Conservation (phyloP, 495 filamentous ascomycete species). For the Oidiodendron maius region DNA sequence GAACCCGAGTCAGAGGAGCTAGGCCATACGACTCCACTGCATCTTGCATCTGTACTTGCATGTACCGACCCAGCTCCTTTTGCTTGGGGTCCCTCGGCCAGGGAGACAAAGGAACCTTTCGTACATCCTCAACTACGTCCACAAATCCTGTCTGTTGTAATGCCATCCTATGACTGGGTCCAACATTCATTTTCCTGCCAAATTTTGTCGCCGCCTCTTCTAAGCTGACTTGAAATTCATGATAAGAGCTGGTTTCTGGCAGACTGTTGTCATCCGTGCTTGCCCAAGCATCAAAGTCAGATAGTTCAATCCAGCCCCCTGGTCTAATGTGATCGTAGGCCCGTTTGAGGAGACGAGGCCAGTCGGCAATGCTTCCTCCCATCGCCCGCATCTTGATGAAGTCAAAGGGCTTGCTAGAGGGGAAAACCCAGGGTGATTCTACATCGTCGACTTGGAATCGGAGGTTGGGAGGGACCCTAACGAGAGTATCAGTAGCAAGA, state of each 20-base stretch:
- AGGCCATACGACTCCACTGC: slow-evolving; percentile 37
- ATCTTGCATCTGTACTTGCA: slow-evolving; percentile 30
- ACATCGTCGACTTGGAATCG: slow-evolving; percentile 43
- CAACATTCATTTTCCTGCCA: slow-evolving; percentile 33
- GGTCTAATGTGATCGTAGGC: slow-evolving; percentile 31
- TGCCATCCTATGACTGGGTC: slow-evolving; percentile 24
- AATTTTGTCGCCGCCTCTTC: slow-evolving; percentile 38
- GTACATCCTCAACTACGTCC: slow-evolving; percentile 44
- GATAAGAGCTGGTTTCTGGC: neutral
- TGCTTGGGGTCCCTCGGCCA: slow-evolving; percentile 42
- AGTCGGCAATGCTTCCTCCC: slow-evolving; percentile 33
- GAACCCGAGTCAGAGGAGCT: slow-evolving; percentile 20
- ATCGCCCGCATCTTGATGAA: slow-evolving; percentile 40
- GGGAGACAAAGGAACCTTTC: slow-evolving; percentile 41
- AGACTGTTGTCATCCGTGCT: slow-evolving; percentile 28
- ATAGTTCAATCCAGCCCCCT: slow-evolving; percentile 38
- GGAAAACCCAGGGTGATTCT: slow-evolving; percentile 41
- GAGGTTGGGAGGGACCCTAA: slow-evolving; percentile 39
- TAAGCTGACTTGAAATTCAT: slow-evolving; percentile 24
- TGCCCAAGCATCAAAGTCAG: slow-evolving; percentile 40
- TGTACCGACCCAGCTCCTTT: slow-evolving; percentile 40
- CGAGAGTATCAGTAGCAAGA: neutral
- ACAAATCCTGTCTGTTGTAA: slow-evolving; percentile 51
- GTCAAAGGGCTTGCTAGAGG: slow-evolving; percentile 34
- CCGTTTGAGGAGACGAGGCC: slow-evolving; percentile 31